These are phyloP conservation scores for Lunularia cruciata DNA, from an alignment of 225 moss, liverwort and hornwort species.

Conservation along the genomic window DNA sequence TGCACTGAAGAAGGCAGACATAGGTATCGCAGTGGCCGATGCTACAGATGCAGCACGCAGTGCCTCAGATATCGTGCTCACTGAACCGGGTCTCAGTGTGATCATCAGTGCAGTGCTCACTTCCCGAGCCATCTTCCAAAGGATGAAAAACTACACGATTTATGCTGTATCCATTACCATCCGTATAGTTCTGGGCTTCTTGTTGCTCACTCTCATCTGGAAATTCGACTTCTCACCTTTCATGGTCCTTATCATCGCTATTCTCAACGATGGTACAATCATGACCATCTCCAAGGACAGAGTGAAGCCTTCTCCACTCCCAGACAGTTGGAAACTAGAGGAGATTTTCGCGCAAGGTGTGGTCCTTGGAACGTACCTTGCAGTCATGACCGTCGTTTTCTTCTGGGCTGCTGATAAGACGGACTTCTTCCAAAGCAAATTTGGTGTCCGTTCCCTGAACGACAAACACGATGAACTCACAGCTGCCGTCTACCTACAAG, in stretches of 20 bases:
- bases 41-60: too few species aligned
- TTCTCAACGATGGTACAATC: constrained; percentile 38
- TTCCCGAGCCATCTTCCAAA: too few species aligned
- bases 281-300: constrained; percentile 42
- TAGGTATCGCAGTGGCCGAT: too few species aligned
- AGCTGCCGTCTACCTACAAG: constrained; percentile 66
- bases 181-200: constrained; percentile 53
- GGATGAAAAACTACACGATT: too few species aligned
- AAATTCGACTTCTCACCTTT: constrained; percentile 41
- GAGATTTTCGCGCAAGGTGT: constrained; percentile 33
- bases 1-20: too few species aligned
- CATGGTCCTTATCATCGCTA: constrained; percentile 36
- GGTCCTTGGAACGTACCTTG: constrained; percentile 35
- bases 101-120: too few species aligned
- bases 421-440: background rate
- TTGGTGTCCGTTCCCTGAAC: background rate
- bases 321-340: too few species aligned
- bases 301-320: constrained; percentile 34
- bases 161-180: constrained; percentile 58
- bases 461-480: constrained; percentile 30
- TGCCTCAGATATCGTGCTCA: too few species aligned
- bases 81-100: too few species aligned
- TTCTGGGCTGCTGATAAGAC: constrained; percentile 29
- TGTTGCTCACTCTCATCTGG: constrained; percentile 34
- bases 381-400: constrained; percentile 35